Evolutionary conservation across 805 yeast species (phyloP), one percentile per base, ranked within the genome.

Genomic region (Vanderwaltozyma yarrowii): DNA sequence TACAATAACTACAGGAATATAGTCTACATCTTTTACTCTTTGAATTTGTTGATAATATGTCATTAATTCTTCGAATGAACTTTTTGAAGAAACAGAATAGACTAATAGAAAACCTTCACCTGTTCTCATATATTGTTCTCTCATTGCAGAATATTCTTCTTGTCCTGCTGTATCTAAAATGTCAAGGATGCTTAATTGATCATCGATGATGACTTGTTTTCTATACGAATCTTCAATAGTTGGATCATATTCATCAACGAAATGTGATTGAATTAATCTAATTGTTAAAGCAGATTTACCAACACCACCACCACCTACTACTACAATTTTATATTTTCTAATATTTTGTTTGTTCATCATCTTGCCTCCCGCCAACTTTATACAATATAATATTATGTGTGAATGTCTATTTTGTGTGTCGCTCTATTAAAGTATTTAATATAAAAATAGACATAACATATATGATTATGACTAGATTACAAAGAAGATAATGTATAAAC

Each of bases 231-330:
- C 89, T 64, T 89, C 97, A 55, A 89, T 89, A 14, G 96, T 89
- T 13, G 97, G 96, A 64, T 89, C 97, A 56, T 89, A 89, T 59
- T 88, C 96, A 60, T 86, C 95, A 27, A 89, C 94, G 56, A 89
- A 89, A 52, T 87, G 95, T 27, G 85, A 76, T 62, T 88, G 96
- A 39, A 88, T 86, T 55, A 89, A 72, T 61, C 89, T 94, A 46
- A 89, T 88, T 24, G 97, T 88, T 45, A 89, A 68, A 6, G 97
- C 96, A 20, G 94, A 80, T 61, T 89, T 89, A 62, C 97, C 97
- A 41, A 89, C 97, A 63, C 95, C 96, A 54, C 96, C 96, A 28
- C 96, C 96, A 37, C 96, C 97, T 42, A 88, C 95, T 35, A 89
- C 96, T 5, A 89, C 96, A 42, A 89, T 65, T 58, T 92, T 85